Conservation (phyloP, 495 filamentous ascomycete species). For the Aspergillus ellipticus region DNA sequence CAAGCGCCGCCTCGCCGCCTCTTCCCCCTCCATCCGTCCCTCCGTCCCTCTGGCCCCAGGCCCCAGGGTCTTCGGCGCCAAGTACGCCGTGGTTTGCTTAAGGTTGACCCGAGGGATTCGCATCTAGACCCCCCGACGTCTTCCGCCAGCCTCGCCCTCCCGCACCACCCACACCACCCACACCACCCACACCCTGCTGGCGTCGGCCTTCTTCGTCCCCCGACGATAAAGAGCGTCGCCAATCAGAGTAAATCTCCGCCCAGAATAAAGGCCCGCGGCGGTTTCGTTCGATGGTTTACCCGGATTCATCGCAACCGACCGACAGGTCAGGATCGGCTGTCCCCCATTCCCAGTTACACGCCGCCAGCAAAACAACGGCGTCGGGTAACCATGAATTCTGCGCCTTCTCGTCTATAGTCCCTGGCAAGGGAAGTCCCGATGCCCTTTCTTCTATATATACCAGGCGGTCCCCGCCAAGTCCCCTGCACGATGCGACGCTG, state of each 20-base stretch:
- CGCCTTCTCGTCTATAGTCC: slow-evolving; percentile 12
- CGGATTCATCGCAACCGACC: slow-evolving; percentile 24
- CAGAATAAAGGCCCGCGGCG: background rate
- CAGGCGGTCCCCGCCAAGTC: slow-evolving; percentile 1
- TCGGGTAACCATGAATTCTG: slow-evolving; percentile 20
- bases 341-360: slow-evolving; percentile 19
- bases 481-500: slow-evolving; percentile 11
- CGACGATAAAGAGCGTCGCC: slow-evolving; percentile 2
- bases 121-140: slow-evolving; percentile 12
- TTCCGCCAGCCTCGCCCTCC: slow-evolving; percentile 11
- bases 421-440: slow-evolving; percentile 8
- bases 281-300: slow-evolving; percentile 24
- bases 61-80: slow-evolving; percentile 4
- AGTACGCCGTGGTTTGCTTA: slow-evolving; percentile 8
- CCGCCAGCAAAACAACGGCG: slow-evolving; percentile 11
- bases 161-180: slow-evolving; percentile 1
- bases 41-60: background rate
- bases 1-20: too few relatives aligned
- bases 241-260: background rate
- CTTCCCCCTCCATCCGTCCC: background rate
- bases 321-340: slow-evolving; percentile 21
- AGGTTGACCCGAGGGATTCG: slow-evolving; percentile 14
- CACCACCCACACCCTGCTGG: background rate
- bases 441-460: slow-evolving; percentile 7
- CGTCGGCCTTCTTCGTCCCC: slow-evolving; percentile 1